phyloP scores from a whole-genome alignment of 2,329 filamentous ascomycete genomes.

The Colletotrichum nymphaeae region DNA sequence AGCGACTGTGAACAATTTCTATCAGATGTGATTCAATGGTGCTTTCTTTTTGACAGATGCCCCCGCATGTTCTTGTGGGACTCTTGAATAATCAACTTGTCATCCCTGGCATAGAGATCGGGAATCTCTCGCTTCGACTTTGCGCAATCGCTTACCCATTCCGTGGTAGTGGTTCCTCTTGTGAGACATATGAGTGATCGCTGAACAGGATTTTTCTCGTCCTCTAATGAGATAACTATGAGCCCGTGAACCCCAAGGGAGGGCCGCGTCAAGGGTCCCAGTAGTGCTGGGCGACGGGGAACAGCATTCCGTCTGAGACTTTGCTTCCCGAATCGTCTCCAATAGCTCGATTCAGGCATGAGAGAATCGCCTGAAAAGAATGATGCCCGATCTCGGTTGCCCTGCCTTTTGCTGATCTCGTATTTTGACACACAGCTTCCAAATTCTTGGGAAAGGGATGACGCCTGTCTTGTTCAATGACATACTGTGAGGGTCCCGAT shows the following conservation, averaged over 20 bases:
- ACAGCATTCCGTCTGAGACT: not conserved
- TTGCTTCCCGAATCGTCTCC: not conserved
- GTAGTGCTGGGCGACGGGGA: not conserved
- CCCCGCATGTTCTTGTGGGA: slow-evolving; percentile 25
- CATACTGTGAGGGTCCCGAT: not conserved
- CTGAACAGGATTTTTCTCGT: not conserved
- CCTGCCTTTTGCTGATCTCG: not conserved
- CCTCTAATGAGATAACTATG: slow-evolving; percentile 10
- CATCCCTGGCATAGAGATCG: slow-evolving; percentile 7
- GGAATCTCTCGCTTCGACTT: slow-evolving; percentile 14
- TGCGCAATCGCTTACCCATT: slow-evolving; percentile 30
- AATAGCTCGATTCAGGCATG: not conserved
- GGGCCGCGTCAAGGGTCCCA: not conserved
- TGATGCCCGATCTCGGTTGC: not conserved
- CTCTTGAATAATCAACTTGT: not conserved
- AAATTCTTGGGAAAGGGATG: not conserved
- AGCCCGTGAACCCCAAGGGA: slow-evolving; percentile 3
- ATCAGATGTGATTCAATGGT: not conserved
- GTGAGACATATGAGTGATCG: slow-evolving; percentile 27
- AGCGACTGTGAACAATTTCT: not conserved
- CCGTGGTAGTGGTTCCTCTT: slow-evolving; percentile 19
- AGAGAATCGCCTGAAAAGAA: not conserved
- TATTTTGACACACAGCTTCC: slow-evolving; percentile 11
- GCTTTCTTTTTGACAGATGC: slow-evolving; percentile 16
- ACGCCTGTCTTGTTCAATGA: not conserved